These are phyloP conservation scores for Globisporangium carolinianum DNA, from an alignment of 352 stramenopile species.

Conservation along the genomic window DNA sequence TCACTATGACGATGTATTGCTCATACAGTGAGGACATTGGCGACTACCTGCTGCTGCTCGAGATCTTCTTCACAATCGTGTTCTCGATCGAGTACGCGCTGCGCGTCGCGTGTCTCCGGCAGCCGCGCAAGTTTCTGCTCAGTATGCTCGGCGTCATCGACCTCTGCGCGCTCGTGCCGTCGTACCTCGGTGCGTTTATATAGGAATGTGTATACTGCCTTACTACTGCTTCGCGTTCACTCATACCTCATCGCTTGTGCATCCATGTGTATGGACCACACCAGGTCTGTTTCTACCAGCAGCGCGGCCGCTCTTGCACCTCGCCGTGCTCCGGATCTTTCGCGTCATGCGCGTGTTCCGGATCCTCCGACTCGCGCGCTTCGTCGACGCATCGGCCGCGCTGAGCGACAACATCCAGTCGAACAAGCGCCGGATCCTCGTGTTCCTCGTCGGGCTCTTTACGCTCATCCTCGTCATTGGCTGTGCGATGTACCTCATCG, in stretches of 20 bases:
- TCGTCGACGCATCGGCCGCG: conserved; percentile 56
- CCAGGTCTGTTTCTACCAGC: conserved; percentile 39
- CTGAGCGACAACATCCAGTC: conserved; percentile 73
- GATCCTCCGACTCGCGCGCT: conserved; percentile 60
- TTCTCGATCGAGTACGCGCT: conserved; percentile 77
- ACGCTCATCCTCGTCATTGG: conserved; percentile 78
- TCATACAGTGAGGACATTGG: conserved; percentile 41
- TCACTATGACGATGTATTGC: too few relatives aligned
- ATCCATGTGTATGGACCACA: too few relatives aligned
- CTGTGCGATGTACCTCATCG: conserved; percentile 81
- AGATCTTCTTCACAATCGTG: conserved; percentile 73
- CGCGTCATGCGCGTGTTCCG: conserved; percentile 76
- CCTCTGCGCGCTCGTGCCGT: conserved; percentile 67
- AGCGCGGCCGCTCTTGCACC: conserved; percentile 48
- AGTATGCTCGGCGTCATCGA: conserved; percentile 74
- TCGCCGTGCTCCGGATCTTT: conserved; percentile 71
- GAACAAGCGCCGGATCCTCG: conserved; percentile 68
- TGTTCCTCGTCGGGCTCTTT: conserved; percentile 70
- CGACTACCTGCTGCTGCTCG: conserved; percentile 53
- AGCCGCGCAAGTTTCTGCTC: conserved; percentile 51
- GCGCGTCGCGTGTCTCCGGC: conserved; percentile 53
- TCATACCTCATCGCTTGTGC: background rate
- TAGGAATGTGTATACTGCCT: background rate
- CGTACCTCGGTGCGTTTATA: conserved; percentile 49
- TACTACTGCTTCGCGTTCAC: background rate